Evolutionary conservation across 139 green algal genomes (phyloP).

Genomic region (Chloropicon primus): DNA sequence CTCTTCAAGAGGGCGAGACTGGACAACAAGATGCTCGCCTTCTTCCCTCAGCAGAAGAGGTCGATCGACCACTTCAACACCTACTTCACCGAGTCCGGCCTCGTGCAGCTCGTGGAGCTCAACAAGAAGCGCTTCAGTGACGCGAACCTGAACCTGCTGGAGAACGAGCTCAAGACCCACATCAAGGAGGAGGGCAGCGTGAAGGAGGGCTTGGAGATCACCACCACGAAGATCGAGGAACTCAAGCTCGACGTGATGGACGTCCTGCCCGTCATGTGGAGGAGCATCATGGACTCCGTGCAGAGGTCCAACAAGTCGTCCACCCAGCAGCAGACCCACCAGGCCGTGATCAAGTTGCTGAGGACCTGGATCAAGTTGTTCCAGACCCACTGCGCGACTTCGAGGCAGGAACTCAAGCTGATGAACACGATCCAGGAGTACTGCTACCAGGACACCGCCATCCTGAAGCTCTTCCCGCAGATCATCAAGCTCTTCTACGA

Average conservation of each 20-base stretch:
- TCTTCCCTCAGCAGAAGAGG: conserved; percentile 76
- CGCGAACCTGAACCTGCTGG: conserved; percentile 55
- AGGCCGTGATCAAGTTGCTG: conserved; percentile 47
- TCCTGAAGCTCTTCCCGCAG: conserved; percentile 84
- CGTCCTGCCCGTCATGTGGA: conserved; percentile 45
- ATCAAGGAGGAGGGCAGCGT: conserved; percentile 30
- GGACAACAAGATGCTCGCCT: conserved; percentile 69
- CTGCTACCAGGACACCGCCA: conserved; percentile 88
- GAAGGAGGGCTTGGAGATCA: conserved; percentile 29
- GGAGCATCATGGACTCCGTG: conserved; percentile 54
- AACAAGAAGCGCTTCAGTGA: conserved; percentile 67
- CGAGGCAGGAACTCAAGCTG: conserved; percentile 68
- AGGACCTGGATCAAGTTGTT: conserved; percentile 68
- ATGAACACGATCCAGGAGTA: conserved; percentile 61
- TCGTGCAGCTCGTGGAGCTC: conserved; percentile 66
- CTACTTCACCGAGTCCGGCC: conserved; percentile 49
- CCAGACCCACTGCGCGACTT: conserved; percentile 33
- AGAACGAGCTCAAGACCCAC: conserved; percentile 39
- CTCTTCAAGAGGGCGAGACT: conserved; percentile 72
- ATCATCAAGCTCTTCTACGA: conserved; percentile 83
- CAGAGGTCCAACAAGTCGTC: conserved; percentile 57
- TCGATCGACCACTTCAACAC: conserved; percentile 49
- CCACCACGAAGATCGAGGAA: conserved; percentile 9
- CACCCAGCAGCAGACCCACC: conserved; percentile 79
- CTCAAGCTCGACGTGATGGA: conserved; percentile 2